Base-by-base conservation (phyloP, 2,329 filamentous ascomycete species). In the Trichophaea hybrida region DNA sequence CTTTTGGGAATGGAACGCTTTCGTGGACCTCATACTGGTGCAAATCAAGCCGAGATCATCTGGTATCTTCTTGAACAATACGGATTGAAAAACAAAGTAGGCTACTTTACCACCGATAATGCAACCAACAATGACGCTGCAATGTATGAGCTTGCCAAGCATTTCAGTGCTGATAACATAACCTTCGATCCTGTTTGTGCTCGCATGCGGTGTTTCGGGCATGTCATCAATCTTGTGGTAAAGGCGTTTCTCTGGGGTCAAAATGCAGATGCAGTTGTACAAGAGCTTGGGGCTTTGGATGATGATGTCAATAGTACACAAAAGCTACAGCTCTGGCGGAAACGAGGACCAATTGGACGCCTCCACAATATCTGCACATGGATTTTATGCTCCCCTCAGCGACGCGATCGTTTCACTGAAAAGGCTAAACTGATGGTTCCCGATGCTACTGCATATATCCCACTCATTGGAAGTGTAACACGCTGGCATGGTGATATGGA, bases 211-310 rank as follows among this genome's bases (percentile, higher is more conserved):
- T 50, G 13, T 17, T 50, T 32, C n/a, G 43, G 55, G 6, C 50
- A 59, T 49, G 40, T 63, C 1, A 59, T 63, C 2, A 63, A 62
- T 13, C 34, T 62, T 1, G 32, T 46, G 15, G n/a, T 33, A 4
- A 55, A 62, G 53, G 24, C 32, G 3, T 61, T 62, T 34, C 13
- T 63, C 7, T 53, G 44, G 13, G 43, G 57, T 15, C 37, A 57
- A n/a, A 53, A 53, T 34, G 24, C 32, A 31, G 37, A 54, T 12
- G 31, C 49, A 0, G 51, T 53, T 34, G 46, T 46, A n/a, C 2
- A 31, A 10, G n/a, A n/a, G n/a, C n/a, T 8, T 38, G 5, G 15
- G 1, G 10, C 24, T 24, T 24, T 3, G 3, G 24, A 24, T 1
- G 24, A 24, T 24, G 24, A 24, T 24, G 24, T 24, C 24, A 24